These are phyloP conservation scores for Lipomyces orientalis DNA, from an alignment of 805 yeast genomes.

Conservation along the genomic window DNA sequence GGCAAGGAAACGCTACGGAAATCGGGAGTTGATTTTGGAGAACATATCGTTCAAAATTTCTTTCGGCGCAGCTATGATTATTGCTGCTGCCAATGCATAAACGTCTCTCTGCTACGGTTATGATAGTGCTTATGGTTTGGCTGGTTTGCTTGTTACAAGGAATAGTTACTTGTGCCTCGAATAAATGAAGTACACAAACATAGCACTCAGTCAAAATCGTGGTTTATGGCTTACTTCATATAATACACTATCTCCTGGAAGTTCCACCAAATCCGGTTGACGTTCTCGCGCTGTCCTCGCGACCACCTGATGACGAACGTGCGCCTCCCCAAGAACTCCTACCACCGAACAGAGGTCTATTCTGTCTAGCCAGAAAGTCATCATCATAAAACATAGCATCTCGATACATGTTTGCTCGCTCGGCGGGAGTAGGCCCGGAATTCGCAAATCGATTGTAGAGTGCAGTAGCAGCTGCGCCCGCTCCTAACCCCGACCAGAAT, in stretches of 20 bases:
- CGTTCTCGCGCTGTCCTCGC: not conserved
- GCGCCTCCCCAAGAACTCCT: not conserved
- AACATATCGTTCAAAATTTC: constrained; percentile 63
- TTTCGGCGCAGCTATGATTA: constrained; percentile 56
- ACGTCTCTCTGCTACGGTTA: not conserved
- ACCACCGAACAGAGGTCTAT: not conserved
- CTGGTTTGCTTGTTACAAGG: not conserved
- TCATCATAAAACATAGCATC: constrained; percentile 11
- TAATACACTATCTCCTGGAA: constrained; percentile 18
- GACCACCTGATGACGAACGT: not conserved
- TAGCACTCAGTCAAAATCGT: too few species aligned
- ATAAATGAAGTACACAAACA: too few species aligned
- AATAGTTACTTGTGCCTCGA: too few species aligned
- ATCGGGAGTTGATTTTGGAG: constrained; percentile 56
- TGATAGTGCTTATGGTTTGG: not conserved
- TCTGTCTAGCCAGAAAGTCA: not conserved
- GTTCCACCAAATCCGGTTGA: constrained; percentile 33
- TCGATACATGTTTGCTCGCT: constrained; percentile 19
- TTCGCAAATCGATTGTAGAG: constrained; percentile 16
- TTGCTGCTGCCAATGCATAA: constrained; percentile 57
- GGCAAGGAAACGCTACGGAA: constrained; percentile 49
- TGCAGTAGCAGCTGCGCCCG: constrained; percentile 28
- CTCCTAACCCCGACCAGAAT: constrained; percentile 35
- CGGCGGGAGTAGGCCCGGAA: constrained; percentile 9
- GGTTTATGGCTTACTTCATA: not conserved